Evolutionary conservation across 1,284 basidiomycete species (phyloP).

Genomic region (Ustilago curta): DNA sequence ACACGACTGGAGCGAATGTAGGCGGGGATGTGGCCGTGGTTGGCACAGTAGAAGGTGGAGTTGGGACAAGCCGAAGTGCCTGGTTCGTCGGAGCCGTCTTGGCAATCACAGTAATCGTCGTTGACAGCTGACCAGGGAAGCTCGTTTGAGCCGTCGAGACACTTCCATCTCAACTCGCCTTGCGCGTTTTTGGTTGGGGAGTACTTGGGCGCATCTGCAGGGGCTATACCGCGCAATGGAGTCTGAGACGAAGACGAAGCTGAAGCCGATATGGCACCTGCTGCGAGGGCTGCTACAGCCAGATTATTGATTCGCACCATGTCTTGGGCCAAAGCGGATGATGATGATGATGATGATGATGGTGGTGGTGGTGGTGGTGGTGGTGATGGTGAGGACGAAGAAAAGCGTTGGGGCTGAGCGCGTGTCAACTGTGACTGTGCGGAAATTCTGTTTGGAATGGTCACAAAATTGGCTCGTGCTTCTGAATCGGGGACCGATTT

Average conservation of each 20-base stretch:
- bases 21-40: constrained; percentile 86
- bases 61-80: constrained; percentile 88
- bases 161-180: constrained; percentile 50
- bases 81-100: constrained; percentile 92
- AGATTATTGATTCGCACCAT: constrained; percentile 46
- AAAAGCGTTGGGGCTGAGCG: not conserved
- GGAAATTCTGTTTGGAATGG: no score
- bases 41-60: constrained; percentile 83
- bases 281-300: constrained; percentile 33
- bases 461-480: constrained; percentile 16
- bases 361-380: no score
- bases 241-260: constrained; percentile 13
- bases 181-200: constrained; percentile 17
- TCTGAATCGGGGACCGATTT: not conserved
- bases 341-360: constrained; percentile 11
- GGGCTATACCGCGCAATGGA: constrained; percentile 29
- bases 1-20: constrained; percentile 84
- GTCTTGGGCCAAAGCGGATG: not conserved
- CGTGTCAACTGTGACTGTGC: not conserved
- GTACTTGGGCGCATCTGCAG: constrained; percentile 30
- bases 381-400: constrained; percentile 1
- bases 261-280: constrained; percentile 24
- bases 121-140: constrained; percentile 82
- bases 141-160: constrained; percentile 53
- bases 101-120: constrained; percentile 94